These are phyloP conservation scores for Westerdykella ornata DNA, from an alignment of 2,329 filamentous ascomycete genomes.

Conservation along the genomic window DNA sequence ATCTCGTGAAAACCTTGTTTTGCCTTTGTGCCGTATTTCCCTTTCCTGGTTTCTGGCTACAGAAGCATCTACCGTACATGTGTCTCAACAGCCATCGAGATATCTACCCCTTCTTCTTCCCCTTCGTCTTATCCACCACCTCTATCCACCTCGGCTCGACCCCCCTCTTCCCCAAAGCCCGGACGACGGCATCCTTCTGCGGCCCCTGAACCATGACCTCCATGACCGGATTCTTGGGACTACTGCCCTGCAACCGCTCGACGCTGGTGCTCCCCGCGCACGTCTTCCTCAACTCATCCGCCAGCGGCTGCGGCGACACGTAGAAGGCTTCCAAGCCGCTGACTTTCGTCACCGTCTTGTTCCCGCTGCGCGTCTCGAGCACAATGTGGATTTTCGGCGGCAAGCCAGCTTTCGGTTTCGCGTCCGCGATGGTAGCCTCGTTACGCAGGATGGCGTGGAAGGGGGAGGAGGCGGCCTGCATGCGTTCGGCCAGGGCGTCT, in stretches of 20 bases:
- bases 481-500: conserved; percentile 54
- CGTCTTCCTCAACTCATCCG: conserved; percentile 60
- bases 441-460: conserved; percentile 54
- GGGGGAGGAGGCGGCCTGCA: conserved; percentile 50
- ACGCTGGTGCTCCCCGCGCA: conserved; percentile 64
- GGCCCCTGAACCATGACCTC: conserved; percentile 63
- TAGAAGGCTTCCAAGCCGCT: conserved; percentile 56
- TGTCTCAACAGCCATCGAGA: too few relatives aligned
- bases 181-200: conserved; percentile 55
- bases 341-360: conserved; percentile 59
- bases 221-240: conserved; percentile 57
- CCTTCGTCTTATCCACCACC: conserved; percentile 61
- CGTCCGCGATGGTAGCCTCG: conserved; percentile 34
- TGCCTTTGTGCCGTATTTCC: too few relatives aligned
- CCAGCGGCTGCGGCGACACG: conserved; percentile 53
- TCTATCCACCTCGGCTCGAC: conserved; percentile 56
- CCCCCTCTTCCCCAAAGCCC: conserved; percentile 54
- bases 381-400: conserved; percentile 55
- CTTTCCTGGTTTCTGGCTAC: too few relatives aligned
- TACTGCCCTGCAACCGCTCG: conserved; percentile 52
- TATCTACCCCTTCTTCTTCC: conserved; percentile 47
- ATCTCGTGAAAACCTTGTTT: too few relatives aligned
- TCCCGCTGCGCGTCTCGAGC: conserved; percentile 58
- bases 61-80: too few relatives aligned
- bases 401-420: conserved; percentile 55